A percentile compares a stretch with the other conserved stretches of the same genome.
Conservation (phyloP, 2,329 filamentous ascomycete species). For the Fusarium nygamai region DNA sequence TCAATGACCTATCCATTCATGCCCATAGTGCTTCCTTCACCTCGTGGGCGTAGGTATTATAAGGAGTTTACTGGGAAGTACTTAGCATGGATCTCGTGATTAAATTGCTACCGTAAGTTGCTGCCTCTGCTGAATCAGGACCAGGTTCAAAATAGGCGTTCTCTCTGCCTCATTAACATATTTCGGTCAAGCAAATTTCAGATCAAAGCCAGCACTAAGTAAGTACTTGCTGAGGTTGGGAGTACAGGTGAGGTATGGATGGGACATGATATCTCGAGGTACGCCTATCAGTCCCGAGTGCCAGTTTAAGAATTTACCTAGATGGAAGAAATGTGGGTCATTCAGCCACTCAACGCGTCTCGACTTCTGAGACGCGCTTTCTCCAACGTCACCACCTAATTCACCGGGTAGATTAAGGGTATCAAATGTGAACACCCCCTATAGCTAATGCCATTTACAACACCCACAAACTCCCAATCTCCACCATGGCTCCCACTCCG, state of each 20-base stretch:
- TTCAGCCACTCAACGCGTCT: constrained; percentile 45
- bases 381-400: constrained; percentile 37
- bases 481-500: constrained; percentile 49
- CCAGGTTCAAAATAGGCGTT: neutral
- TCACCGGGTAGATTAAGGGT: neutral
- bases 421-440: constrained; percentile 16
- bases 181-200: neutral
- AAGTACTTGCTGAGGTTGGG: neutral
- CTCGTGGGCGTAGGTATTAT: neutral
- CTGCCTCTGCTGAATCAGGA: neutral
- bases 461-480: neutral
- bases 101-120: neutral
- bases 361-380: constrained; percentile 34
- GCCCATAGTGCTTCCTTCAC: neutral
- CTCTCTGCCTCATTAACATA: neutral
- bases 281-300: neutral
- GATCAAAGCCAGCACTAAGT: neutral
- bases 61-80: neutral
- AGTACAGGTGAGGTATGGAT: neutral
- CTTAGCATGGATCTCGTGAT: neutral
- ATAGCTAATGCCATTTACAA: neutral
- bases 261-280: neutral
- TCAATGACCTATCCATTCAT: neutral
- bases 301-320: neutral
- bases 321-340: constrained; percentile 20